Base-by-base conservation (phyloP, 2,329 filamentous ascomycete species). In the Scytalidium lignicola region DNA sequence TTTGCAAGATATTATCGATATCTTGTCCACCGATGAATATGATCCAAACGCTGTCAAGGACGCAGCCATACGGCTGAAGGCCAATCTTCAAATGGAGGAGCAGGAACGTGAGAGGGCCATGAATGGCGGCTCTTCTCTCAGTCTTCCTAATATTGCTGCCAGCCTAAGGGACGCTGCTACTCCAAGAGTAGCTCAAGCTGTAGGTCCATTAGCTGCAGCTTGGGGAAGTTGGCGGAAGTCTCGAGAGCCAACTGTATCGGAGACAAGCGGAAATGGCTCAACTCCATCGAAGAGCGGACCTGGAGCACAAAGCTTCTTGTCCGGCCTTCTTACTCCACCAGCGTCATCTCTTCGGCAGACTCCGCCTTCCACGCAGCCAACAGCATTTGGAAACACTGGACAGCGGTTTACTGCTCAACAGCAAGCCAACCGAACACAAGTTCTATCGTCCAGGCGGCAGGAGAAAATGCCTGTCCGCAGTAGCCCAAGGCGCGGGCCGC, bases 31-130 rank as follows among this genome's bases (percentile, higher is more conserved):
- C 54, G 85, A 90, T 3, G 74, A 77, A 21, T 93, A 88, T 64
- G 85, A 97, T 66, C 81, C 82, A 50, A 82, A 90, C 54, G 78
- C 80, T 5, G 87, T 96, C 55, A 88, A 88, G 60, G 91, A 97
- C 64, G 90, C 91, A 5, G 88, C 90, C 29, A 97, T 97, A 59
- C 86, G 93, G 47, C 83, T 99, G 52, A 89, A 90, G 65, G 89
- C 93, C 13, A 96, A 96, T 62, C 75, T 99, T 29, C 90, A 97
- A 65, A 99, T 99, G 93, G 92, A 99, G 67, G 88, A 95, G 65
- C 90, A 96, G 65, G 91, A 96, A 69, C 88, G 90, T 46, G 92
- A 97, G 67, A 81, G 93, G 51, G 85, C 89, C 1, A 79, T 88
- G 70, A 83, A 86, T 47, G 84, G 84, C 43, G 80, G 80, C 13